phyloP scores from a whole-genome alignment of 768 basidiomycete genomes.

The Nidularia sp. region DNA sequence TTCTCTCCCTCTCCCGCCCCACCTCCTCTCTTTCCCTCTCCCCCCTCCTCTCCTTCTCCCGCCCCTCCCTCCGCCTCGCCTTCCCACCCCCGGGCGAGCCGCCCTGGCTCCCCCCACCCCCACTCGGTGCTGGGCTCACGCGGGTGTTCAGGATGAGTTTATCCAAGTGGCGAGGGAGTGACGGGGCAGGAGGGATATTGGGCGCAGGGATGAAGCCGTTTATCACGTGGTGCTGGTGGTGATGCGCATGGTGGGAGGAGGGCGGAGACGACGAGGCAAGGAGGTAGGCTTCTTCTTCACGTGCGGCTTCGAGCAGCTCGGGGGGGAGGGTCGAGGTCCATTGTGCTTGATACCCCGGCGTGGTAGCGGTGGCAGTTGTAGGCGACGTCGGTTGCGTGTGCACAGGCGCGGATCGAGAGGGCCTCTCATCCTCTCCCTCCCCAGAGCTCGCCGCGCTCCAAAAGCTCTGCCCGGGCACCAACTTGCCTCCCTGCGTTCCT shows the following conservation, averaged over 20 bases:
- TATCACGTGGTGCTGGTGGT: slow-evolving; percentile 12
- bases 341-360: slow-evolving; percentile 6
- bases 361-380: neutral
- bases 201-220: slow-evolving; percentile 56
- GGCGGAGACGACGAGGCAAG: slow-evolving; percentile 29
- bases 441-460: slow-evolving; percentile 32
- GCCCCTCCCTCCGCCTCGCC: slow-evolving; percentile 11
- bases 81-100: slow-evolving; percentile 11
- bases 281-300: slow-evolving; percentile 79
- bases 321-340: slow-evolving; percentile 84
- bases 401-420: slow-evolving; percentile 3
- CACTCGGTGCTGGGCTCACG: slow-evolving; percentile 21
- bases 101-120: slow-evolving; percentile 24
- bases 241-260: slow-evolving; percentile 10
- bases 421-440: slow-evolving; percentile 25
- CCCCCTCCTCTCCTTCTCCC: slow-evolving; percentile 11
- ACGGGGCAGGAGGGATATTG: slow-evolving; percentile 83
- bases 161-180: slow-evolving; percentile 86
- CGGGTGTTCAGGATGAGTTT: slow-evolving; percentile 83
- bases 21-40: slow-evolving; percentile 13
- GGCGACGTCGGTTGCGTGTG: slow-evolving; percentile 1
- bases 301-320: slow-evolving; percentile 74
- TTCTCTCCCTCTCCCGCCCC: slow-evolving; percentile 12
- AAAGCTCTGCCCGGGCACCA: slow-evolving; percentile 33
- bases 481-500: slow-evolving; percentile 2